Percentiles rank a stretch among this genome's conserved stretches.
Conservation (phyloP, 148 eudicot species). For the Chenopodium quinoa region DNA sequence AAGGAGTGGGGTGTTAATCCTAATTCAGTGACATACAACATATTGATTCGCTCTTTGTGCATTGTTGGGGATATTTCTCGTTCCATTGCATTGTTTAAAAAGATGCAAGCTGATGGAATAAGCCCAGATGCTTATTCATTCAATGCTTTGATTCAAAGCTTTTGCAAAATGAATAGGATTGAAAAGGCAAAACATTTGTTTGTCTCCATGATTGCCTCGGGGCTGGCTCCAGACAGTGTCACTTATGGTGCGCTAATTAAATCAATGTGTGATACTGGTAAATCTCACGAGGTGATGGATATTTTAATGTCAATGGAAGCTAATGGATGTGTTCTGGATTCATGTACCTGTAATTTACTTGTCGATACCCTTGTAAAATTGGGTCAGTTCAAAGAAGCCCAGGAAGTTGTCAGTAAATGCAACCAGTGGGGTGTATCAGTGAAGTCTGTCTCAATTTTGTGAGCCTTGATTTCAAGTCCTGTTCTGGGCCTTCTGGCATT, state of each 20-base stretch:
- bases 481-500: neutral
- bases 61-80: conserved; percentile 57
- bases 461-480: neutral
- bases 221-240: conserved; percentile 58
- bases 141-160: conserved; percentile 73
- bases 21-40: conserved; percentile 69
- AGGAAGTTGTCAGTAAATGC: conserved; percentile 42
- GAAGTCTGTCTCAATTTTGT: conserved; percentile 15
- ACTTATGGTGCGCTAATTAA: conserved; percentile 72
- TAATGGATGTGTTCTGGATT: conserved; percentile 65
- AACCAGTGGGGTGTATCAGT: conserved; percentile 40
- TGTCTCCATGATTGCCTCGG: conserved; percentile 63
- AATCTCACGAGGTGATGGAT: conserved; percentile 58
- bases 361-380: conserved; percentile 48
- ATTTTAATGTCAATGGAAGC: conserved; percentile 70
- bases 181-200: conserved; percentile 71
- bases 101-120: conserved; percentile 71
- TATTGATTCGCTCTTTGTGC: conserved; percentile 70
- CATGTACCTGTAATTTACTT: conserved; percentile 51
- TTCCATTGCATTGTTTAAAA: conserved; percentile 54
- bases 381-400: conserved; percentile 53
- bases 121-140: conserved; percentile 75
- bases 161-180: conserved; percentile 60
- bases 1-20: conserved; percentile 80
- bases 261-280: conserved; percentile 60